Percentiles rank a stretch among this genome's conserved stretches.
Conservation (phyloP, 805 yeast genomes). For the Myxozyma melibiosi region DNA sequence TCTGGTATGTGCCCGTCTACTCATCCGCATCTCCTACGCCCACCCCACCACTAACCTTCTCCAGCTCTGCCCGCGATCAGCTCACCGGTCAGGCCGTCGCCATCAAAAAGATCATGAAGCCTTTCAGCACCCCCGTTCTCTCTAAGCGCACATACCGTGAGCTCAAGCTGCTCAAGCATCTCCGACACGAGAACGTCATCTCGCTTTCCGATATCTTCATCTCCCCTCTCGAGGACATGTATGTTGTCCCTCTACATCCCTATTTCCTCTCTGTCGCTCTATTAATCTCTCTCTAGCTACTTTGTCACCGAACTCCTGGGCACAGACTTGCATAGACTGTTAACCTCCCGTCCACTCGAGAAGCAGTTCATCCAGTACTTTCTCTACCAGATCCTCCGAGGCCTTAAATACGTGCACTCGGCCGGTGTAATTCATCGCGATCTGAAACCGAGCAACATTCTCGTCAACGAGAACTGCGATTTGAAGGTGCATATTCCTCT, state of each 20-base stretch:
- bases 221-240: conserved; percentile 91
- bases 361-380: conserved; percentile 96
- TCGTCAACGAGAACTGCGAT: conserved; percentile 88
- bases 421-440: conserved; percentile 93
- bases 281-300: conserved; percentile 44
- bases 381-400: conserved; percentile 86
- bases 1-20: conserved; percentile 52
- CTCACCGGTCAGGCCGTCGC: conserved; percentile 93
- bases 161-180: conserved; percentile 85
- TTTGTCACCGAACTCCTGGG: conserved; percentile 97
- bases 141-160: conserved; percentile 98
- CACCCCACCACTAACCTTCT: not conserved
- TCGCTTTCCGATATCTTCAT: conserved; percentile 91
- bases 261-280: not conserved
- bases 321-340: conserved; percentile 87
- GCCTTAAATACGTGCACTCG: conserved; percentile 84
- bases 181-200: conserved; percentile 92
- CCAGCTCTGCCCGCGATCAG: conserved; percentile 80
- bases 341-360: conserved; percentile 91
- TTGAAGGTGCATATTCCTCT: conserved; percentile 49
- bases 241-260: too few relatives aligned
- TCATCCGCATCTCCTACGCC: not conserved
- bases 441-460: conserved; percentile 76
- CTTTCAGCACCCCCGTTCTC: conserved; percentile 89
- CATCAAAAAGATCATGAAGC: conserved; percentile 96